Conservation (phyloP, 2,329 filamentous ascomycete species). For the Lecanicillium sp. region DNA sequence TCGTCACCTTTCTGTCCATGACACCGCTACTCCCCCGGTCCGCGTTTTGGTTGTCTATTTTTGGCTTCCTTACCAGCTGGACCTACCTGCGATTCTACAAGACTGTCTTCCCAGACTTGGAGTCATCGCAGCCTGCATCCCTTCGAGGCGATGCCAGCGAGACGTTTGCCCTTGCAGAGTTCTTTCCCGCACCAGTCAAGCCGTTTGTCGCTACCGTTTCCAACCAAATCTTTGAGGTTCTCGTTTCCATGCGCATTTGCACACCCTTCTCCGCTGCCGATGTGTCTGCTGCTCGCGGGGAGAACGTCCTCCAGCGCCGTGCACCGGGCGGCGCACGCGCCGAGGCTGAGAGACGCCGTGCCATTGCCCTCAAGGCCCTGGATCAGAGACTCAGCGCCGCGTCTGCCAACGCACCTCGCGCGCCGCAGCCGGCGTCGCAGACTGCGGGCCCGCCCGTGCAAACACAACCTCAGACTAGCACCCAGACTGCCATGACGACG, state of each 20-base stretch:
- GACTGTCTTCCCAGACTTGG: slow-evolving; percentile 59
- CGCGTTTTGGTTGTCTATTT: slow-evolving; percentile 68
- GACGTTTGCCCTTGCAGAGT: slow-evolving; percentile 90
- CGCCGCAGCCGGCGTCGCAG: slow-evolving; percentile 24
- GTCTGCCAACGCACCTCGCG: slow-evolving; percentile 38
- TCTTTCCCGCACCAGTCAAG: slow-evolving; percentile 82
- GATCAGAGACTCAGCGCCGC: slow-evolving; percentile 90
- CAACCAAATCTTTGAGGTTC: slow-evolving; percentile 62
- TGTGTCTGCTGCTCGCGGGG: slow-evolving; percentile 65
- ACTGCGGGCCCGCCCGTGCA: slow-evolving; percentile 48
- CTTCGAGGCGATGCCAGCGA: slow-evolving; percentile 90
- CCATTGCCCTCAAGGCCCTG: slow-evolving; percentile 80
- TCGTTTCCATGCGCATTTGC: slow-evolving; percentile 71
- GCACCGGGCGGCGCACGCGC: slow-evolving; percentile 66
- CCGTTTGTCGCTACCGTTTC: slow-evolving; percentile 67
- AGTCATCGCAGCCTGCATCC: slow-evolving; percentile 48
- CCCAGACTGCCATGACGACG: slow-evolving; percentile 50
- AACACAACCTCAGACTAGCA: slow-evolving; percentile 45
- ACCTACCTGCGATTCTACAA: slow-evolving; percentile 96
- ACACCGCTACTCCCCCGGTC: slow-evolving; percentile 57
- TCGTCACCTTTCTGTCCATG: slow-evolving; percentile 57
- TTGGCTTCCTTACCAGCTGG: slow-evolving; percentile 84
- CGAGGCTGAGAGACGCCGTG: slow-evolving; percentile 83
- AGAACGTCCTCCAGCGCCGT: slow-evolving; percentile 42
- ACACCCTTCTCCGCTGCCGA: slow-evolving; percentile 79